These are phyloP conservation scores for Quercus variabilis DNA, from an alignment of 306 rosid genomes.

Conservation along the genomic window DNA sequence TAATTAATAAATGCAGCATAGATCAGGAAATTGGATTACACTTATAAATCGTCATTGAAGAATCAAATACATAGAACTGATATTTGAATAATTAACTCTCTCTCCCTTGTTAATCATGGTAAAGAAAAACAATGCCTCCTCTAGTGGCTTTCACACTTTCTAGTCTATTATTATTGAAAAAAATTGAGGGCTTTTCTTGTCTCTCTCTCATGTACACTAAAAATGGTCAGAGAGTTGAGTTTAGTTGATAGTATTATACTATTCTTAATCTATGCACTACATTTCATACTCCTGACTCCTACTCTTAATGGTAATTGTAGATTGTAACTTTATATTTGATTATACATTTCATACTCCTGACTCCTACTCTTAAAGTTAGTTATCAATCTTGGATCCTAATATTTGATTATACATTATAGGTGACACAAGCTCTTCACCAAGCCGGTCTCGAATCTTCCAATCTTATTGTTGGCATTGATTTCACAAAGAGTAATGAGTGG, in stretches of 20 bases:
- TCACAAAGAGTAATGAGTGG: slow-evolving; percentile 36
- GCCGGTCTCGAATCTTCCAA: slow-evolving; percentile 35
- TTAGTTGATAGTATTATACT: not conserved
- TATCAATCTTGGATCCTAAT: not conserved
- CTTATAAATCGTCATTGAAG: not conserved
- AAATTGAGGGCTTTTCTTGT: not conserved
- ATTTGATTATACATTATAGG: slow-evolving; percentile 7
- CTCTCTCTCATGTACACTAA: not conserved
- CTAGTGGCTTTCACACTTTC: not conserved
- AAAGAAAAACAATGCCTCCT: not conserved
- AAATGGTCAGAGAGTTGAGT: not conserved
- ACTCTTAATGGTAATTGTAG: not conserved
- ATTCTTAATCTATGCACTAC: not conserved
- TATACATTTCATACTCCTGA: not conserved
- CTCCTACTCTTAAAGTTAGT: not conserved
- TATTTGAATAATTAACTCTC: not conserved
- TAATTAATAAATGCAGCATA: not conserved
- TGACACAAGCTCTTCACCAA: slow-evolving; percentile 25
- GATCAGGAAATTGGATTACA: not conserved
- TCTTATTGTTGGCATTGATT: slow-evolving; percentile 31
- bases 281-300: not conserved
- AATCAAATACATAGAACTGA: not conserved
- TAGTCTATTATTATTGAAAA: not conserved
- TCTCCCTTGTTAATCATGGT: not conserved
- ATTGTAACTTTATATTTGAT: not conserved